Evolutionary conservation across 768 basidiomycete species (phyloP).

Genomic region (Sporobolomyces pararoseus): DNA sequence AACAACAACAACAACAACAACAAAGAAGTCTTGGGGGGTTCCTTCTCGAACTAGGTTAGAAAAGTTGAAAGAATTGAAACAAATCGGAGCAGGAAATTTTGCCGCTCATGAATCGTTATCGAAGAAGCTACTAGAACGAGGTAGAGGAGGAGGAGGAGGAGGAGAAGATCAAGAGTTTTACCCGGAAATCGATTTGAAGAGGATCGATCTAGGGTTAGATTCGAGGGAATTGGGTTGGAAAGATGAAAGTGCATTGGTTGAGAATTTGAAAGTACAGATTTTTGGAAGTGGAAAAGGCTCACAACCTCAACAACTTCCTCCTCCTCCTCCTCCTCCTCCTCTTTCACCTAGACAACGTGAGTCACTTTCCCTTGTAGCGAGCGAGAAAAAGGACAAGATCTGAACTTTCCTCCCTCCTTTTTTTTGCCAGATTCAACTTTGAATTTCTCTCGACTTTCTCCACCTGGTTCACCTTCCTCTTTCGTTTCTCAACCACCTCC

Average conservation of each 20-base stretch:
- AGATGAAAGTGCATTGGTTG: slow-evolving; percentile 2
- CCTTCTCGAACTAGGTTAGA: neutral
- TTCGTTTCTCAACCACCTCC: neutral
- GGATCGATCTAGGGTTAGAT: neutral
- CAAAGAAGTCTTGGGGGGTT: too few species aligned
- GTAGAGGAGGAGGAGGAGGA: too few species aligned
- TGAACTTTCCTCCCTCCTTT: neutral
- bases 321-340: neutral
- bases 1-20: too few species aligned
- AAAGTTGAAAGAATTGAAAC: neutral
- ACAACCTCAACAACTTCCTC: too few species aligned
- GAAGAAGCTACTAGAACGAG: too few species aligned
- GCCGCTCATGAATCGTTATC: neutral
- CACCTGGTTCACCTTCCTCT: neutral
- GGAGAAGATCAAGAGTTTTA: neutral
- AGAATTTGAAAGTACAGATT: too few species aligned
- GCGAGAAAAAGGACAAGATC: too few species aligned
- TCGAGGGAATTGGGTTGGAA: neutral
- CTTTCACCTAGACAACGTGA: neutral
- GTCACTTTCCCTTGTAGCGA: too few species aligned
- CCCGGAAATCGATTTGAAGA: too few species aligned
- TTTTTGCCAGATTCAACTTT: neutral
- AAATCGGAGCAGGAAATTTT: slow-evolving; percentile 14
- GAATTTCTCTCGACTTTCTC: neutral
- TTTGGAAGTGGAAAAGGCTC: too few species aligned